Evolutionary conservation across 2,329 filamentous ascomycete species (phyloP), one percentile per base, ranked within the genome.

Genomic region (Boeremia exigua): DNA sequence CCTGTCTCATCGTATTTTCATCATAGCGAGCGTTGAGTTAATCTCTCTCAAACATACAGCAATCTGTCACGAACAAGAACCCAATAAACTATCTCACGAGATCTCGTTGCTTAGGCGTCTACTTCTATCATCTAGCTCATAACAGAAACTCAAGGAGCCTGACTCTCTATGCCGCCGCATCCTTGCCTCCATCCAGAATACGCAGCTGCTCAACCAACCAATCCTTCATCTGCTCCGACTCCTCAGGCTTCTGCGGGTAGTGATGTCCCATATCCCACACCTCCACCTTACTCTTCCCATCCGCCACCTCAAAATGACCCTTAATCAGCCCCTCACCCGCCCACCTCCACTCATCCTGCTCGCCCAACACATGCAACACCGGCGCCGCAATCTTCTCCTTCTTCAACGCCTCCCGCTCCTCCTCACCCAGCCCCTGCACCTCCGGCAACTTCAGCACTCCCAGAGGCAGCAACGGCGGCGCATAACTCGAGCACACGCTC

Each of bases 251-350:
- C 17, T 66, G 61, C 1, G 75, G 75, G 58, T 77, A 71, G 62
- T 73, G 63, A 69, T 77, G 75, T 1, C 73, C 73, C 58, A 72
- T 74, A 4, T 71, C 63, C 58, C 67, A 71, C 39, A 61, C 59
- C 48, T 63, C 48, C 0, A 70, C 58, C 32, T 62, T 59, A 29
- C 64, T 69, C 50, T 57, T 69, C 14, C 68, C 70, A 29, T 62
- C 62, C 0, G 40, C 63, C 4, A 62, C 50, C 28, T 70, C 68
- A 48, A 65, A 75, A 43, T 57, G 56, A n/a, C 46, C 62, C n/a
- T 63, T 64, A 37, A 71, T 63, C 59, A 77, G 14, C 29, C 64
- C 39, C 28, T 72, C 56, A 2, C 74, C 71, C 47, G 68, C 67
- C 67, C 70, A 72, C 7, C 56, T 40, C 66, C 69, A 76, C 58